phyloP scores from a whole-genome alignment of 208 protist species.

The Wallacemonas rigidus region DNA sequence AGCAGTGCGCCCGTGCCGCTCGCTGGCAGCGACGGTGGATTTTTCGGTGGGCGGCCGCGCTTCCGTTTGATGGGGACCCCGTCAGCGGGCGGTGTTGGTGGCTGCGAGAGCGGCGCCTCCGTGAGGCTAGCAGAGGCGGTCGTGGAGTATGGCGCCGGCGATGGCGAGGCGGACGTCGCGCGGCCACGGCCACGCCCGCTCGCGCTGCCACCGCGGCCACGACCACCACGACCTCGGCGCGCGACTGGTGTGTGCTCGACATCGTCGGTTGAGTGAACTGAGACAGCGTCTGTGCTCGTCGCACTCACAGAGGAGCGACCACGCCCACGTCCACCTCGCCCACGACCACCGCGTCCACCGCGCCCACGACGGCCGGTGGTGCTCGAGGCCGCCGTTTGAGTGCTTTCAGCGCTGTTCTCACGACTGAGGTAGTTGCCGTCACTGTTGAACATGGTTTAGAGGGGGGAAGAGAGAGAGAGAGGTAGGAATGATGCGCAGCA shows the following conservation, averaged over 20 bases:
- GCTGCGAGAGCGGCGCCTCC: constrained; percentile 1
- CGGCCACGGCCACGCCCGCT: not conserved
- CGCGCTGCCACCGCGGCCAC: not conserved
- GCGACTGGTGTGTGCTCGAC: constrained; percentile 1
- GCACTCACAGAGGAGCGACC: not conserved
- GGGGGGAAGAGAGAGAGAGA: not conserved
- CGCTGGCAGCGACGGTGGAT: constrained; percentile 20
- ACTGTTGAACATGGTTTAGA: not conserved
- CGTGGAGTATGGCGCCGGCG: not conserved
- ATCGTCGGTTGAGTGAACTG: constrained; percentile 1
- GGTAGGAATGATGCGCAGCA: not conserved
- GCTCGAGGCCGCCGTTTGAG: constrained; percentile 12
- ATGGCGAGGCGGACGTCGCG: not conserved
- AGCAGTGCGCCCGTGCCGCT: constrained; percentile 14
- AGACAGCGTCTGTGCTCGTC: not conserved
- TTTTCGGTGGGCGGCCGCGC: constrained; percentile 63
- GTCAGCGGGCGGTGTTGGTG: not conserved
- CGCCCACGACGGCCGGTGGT: constrained; percentile 1
- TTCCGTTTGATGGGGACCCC: constrained; percentile 55
- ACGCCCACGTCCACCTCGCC: constrained; percentile 24
- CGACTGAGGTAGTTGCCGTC: not conserved
- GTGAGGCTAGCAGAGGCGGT: not conserved
- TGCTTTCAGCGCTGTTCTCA: constrained; percentile 1
- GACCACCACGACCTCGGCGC: constrained; percentile 3
- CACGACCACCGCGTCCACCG: constrained; percentile 9